Conservation (phyloP, 768 basidiomycete species). For the Lepiota brunneoincarnata region DNA sequence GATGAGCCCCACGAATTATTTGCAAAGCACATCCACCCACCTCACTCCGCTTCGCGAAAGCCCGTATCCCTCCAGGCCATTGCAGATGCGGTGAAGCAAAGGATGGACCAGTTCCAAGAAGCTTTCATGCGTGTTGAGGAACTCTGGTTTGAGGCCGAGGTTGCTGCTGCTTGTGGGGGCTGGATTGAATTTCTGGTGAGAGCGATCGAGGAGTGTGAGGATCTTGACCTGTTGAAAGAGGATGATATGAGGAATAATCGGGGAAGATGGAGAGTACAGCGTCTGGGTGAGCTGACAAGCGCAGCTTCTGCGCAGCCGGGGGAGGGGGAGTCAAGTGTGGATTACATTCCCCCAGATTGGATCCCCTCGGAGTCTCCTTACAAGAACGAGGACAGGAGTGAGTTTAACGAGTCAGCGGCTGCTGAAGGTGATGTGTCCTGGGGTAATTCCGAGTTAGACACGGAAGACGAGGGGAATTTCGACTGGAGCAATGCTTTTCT, state of each 20-base stretch:
- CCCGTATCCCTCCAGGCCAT: constrained; percentile 47
- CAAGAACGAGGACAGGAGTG: constrained; percentile 20
- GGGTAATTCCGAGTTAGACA: constrained; percentile 37
- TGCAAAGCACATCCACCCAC: constrained; percentile 43
- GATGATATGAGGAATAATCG: constrained; percentile 29
- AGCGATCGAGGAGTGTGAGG: constrained; percentile 41
- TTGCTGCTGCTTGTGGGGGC: constrained; percentile 53
- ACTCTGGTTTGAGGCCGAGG: constrained; percentile 47
- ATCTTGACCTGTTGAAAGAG: constrained; percentile 36
- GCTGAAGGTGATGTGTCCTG: constrained; percentile 42
- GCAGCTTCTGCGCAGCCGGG: constrained; percentile 27
- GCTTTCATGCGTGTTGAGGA: constrained; percentile 46
- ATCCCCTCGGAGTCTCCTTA: constrained; percentile 37
- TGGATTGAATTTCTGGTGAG: constrained; percentile 55
- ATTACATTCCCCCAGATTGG: constrained; percentile 43
- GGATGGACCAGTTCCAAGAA: constrained; percentile 55
- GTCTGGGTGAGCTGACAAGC: constrained; percentile 34
- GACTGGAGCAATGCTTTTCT: constrained; percentile 17
- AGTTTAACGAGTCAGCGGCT: constrained; percentile 30
- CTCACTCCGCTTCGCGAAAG: constrained; percentile 45
- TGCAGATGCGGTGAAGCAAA: constrained; percentile 41
- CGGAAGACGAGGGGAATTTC: constrained; percentile 23
- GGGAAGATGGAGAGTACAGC: constrained; percentile 42
- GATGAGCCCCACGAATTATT: constrained; percentile 43
- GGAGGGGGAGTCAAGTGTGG: constrained; percentile 31